A percentile compares a stretch with the other conserved stretches of the same genome.
These are phyloP conservation scores for Pseudogymnoascus sp. DNA, from an alignment of 2,329 filamentous ascomycete genomes.

Conservation along the genomic window DNA sequence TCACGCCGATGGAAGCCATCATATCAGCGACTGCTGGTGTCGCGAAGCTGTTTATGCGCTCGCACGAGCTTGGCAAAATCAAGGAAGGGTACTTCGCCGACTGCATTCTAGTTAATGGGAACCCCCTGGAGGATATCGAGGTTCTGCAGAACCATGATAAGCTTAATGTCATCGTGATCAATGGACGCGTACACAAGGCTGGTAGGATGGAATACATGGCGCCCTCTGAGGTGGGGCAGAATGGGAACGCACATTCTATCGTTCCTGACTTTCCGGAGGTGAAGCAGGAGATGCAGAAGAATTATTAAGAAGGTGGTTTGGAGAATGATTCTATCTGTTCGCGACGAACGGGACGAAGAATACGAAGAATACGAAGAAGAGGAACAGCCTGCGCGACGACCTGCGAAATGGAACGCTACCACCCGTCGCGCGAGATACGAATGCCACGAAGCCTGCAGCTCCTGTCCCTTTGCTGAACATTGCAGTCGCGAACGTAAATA, in stretches of 20 bases:
- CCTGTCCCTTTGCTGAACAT: no score
- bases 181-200: slow-evolving; percentile 36
- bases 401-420: no score
- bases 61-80: slow-evolving; percentile 32
- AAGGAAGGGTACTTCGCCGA: slow-evolving; percentile 32
- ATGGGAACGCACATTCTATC: slow-evolving; percentile 15
- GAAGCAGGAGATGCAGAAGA: slow-evolving; percentile 19
- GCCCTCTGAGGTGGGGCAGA: slow-evolving; percentile 16
- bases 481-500: no score
- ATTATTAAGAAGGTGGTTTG: slow-evolving; percentile 10
- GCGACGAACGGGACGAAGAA: no score
- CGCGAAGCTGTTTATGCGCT: slow-evolving; percentile 32
- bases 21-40: slow-evolving; percentile 33
- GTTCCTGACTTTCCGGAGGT: slow-evolving; percentile 19
- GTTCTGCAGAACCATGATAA: slow-evolving; percentile 32
- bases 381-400: no score
- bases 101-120: slow-evolving; percentile 36
- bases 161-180: slow-evolving; percentile 39
- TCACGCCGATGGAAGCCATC: slow-evolving; percentile 35
- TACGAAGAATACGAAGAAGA: no score
- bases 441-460: no score
- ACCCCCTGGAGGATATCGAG: slow-evolving; percentile 33
- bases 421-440: no score
- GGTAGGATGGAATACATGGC: slow-evolving; percentile 12
- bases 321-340: no score